These are phyloP conservation scores for Aureobasidium mangrovei DNA, from an alignment of 2,329 filamentous ascomycete genomes.

Conservation along the genomic window DNA sequence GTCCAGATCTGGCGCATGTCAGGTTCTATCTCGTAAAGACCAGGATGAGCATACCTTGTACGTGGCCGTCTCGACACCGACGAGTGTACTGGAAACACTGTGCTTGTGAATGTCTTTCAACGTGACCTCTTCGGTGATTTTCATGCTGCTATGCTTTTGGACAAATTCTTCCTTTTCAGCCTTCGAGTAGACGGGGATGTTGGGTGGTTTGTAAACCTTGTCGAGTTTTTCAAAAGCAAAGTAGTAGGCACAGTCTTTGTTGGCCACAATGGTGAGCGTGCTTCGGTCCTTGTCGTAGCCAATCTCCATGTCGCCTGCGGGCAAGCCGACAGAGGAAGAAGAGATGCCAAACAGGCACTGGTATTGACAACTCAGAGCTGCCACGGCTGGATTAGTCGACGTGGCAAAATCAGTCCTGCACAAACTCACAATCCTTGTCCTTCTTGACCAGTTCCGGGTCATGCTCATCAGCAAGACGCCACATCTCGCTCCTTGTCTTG, in stretches of 20 bases:
- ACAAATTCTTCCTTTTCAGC: slow-evolving; percentile 27
- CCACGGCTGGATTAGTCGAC: slow-evolving; percentile 11
- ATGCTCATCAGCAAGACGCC: slow-evolving; percentile 17
- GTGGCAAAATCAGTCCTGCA: background rate
- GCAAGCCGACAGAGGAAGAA: slow-evolving; percentile 19
- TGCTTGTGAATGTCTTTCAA: slow-evolving; percentile 28
- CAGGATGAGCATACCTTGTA: slow-evolving; percentile 14
- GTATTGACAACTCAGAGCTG: slow-evolving; percentile 20
- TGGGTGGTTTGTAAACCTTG: slow-evolving; percentile 23
- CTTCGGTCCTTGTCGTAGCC: slow-evolving; percentile 19
- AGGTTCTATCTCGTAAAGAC: background rate
- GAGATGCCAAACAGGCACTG: slow-evolving; percentile 35
- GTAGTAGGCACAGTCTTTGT: slow-evolving; percentile 28
- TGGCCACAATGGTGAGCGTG: slow-evolving; percentile 25
- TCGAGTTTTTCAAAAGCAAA: slow-evolving; percentile 29
- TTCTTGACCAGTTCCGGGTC: slow-evolving; percentile 15
- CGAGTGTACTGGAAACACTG: slow-evolving; percentile 23
- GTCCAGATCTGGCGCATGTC: slow-evolving; percentile 16
- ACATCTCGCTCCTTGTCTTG: slow-evolving; percentile 21
- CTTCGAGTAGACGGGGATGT: slow-evolving; percentile 28
- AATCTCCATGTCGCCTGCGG: slow-evolving; percentile 17
- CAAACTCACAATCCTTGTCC: slow-evolving; percentile 15
- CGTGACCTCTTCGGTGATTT: slow-evolving; percentile 21
- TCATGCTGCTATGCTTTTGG: slow-evolving; percentile 19
- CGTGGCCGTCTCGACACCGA: slow-evolving; percentile 21